Evolutionary conservation across 1,284 basidiomycete species (phyloP), one percentile per base, ranked within the genome.

Genomic region (Pseudozyma hubeiensis): DNA sequence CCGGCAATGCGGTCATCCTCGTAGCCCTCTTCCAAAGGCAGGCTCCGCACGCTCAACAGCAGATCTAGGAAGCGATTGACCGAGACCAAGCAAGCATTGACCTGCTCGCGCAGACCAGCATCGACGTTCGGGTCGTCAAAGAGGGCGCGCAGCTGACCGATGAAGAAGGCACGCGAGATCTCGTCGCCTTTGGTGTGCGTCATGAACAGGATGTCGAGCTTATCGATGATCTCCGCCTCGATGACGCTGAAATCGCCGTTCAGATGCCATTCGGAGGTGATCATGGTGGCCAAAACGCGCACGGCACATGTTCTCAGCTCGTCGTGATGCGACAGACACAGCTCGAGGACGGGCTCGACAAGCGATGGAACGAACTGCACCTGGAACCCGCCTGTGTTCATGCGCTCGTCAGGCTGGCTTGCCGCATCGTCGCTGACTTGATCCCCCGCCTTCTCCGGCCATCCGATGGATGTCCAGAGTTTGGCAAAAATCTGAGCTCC

Each of bases 251-350:
- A 85, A 51, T 80, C 75, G 41, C 80, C 80, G 37, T 81, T 81
- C 19, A 80, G 68, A 34, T 75, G 76, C 75, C 76, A 79, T 83
- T 97, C 94, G 6, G 94, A 93, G 54, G 97, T 90, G 73, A 98
- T 95, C 93, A 98, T 97, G 78, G 92, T 93, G 85, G 92, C 96
- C 24, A 98, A 88, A 52, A 98, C 94, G 14, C 79, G 74, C 7
- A 97, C 94, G 0, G 94, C 94, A 74, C 92, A 92, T 77, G 90
- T 92, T 68, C 95, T 90, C 52, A 97, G 88, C 78, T 92, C 91
- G 81, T 97, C 95, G 80, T 98, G 95, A 78, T 95, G 93, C 65
- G 94, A 97, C 48, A 98, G 87, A 82, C 96, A 98, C 2, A 98
- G 87, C 78, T 94, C 92, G 60, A 99, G 91, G 50, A 97, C 91